Evolutionary conservation across 768 basidiomycete genomes (phyloP).

Genomic region (Psilocybe sp.): DNA sequence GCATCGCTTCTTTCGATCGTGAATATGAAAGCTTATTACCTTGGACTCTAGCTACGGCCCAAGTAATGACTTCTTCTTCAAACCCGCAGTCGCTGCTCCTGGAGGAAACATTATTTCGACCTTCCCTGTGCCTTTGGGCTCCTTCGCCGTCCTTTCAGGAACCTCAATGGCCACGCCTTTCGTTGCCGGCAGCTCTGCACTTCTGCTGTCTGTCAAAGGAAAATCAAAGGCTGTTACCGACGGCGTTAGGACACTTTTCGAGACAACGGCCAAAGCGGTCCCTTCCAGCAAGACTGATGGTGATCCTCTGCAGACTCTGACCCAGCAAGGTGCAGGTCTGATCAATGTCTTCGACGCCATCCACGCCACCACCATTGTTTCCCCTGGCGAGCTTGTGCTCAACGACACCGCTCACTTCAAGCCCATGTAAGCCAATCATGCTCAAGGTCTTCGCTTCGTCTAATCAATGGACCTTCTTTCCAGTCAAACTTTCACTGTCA

Average conservation of each 20-base stretch:
- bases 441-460: constrained; percentile 3
- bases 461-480: not conserved
- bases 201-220: constrained; percentile 37
- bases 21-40: not conserved
- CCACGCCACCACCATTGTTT: constrained; percentile 46
- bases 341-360: constrained; percentile 60
- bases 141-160: constrained; percentile 35
- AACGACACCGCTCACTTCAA: constrained; percentile 64
- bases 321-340: constrained; percentile 55
- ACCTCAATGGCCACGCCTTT: constrained; percentile 41
- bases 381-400: constrained; percentile 54
- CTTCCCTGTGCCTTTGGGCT: constrained; percentile 26
- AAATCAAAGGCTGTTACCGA: constrained; percentile 21
- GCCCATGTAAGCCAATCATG: constrained; percentile 29
- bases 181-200: constrained; percentile 37
- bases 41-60: constrained; percentile 45
- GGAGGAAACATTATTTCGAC: constrained; percentile 51
- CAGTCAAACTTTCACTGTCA: constrained; percentile 49
- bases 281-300: constrained; percentile 44
- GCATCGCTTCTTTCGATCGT: constrained; percentile 7
- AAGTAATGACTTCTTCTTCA: constrained; percentile 55
- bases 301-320: constrained; percentile 47
- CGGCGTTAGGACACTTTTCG: constrained; percentile 37
- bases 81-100: constrained; percentile 45
- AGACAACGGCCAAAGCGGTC: constrained; percentile 45